Conservation (phyloP, 2,329 filamentous ascomycete species). For the Penicillium expansum region DNA sequence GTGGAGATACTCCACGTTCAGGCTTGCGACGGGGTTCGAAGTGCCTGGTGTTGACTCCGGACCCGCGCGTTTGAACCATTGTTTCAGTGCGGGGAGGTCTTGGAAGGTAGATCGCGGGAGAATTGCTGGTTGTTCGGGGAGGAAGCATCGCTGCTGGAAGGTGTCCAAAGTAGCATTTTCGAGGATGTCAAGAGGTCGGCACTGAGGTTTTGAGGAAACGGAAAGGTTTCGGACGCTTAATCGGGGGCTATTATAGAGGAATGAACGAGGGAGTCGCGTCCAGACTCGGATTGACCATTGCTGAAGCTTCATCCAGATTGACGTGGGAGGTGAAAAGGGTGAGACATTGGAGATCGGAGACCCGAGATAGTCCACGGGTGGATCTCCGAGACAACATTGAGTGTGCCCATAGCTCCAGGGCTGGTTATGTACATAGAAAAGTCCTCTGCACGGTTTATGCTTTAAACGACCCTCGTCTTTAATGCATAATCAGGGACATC, state of each 20-base stretch:
- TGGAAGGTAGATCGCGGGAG: conserved; percentile 46
- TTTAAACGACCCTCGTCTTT: too few species aligned
- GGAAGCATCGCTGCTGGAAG: conserved; percentile 57
- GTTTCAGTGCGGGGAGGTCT: conserved; percentile 52
- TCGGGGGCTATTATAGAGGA: not conserved
- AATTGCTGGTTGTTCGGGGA: conserved; percentile 52
- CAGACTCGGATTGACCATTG: conserved; percentile 22
- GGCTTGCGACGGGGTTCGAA: conserved; percentile 18
- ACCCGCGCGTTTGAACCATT: conserved; percentile 55
- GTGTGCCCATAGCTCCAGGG: too few species aligned
- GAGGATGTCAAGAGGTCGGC: conserved; percentile 31
- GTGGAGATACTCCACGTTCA: conserved; percentile 47
- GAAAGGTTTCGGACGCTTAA: not conserved
- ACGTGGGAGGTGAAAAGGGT: not conserved
- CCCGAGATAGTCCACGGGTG: not conserved
- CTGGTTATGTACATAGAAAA: too few species aligned
- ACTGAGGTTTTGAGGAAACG: conserved; percentile 12
- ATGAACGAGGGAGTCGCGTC: conserved; percentile 1
- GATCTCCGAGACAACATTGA: not conserved
- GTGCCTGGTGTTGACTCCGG: conserved; percentile 34
- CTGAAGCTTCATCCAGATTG: conserved; percentile 29
- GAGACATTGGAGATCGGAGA: not conserved
- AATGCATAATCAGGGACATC: too few species aligned
- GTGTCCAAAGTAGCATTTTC: conserved; percentile 36
- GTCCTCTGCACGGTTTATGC: too few species aligned